These are phyloP conservation scores for Yamadazyma blattariae DNA, from an alignment of 1,139 yeast species.

Conservation along the genomic window DNA sequence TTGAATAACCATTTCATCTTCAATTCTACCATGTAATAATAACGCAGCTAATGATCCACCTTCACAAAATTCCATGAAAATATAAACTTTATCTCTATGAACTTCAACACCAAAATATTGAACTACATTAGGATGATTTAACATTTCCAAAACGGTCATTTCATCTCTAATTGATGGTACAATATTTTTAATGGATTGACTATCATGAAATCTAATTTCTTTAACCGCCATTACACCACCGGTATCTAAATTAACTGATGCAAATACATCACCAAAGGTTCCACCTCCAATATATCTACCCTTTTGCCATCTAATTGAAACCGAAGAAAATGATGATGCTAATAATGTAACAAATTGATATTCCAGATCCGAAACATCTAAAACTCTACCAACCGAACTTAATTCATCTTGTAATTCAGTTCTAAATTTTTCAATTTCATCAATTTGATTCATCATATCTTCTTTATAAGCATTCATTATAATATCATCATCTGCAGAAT, in stretches of 20 bases:
- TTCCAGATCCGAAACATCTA: constrained; percentile 84
- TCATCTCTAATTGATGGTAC: constrained; percentile 92
- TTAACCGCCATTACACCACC: constrained; percentile 98
- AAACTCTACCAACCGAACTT: constrained; percentile 76
- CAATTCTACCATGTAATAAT: constrained; percentile 83
- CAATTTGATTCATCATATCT: constrained; percentile 58
- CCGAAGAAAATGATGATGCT: constrained; percentile 87
- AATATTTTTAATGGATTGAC: constrained; percentile 79
- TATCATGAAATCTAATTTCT: constrained; percentile 87
- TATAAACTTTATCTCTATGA: constrained; percentile 90
- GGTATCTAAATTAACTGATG: constrained; percentile 88
- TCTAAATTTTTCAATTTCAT: constrained; percentile 56
- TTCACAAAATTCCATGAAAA: constrained; percentile 97
- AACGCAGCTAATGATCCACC: constrained; percentile 90
- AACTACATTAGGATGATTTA: constrained; percentile 93
- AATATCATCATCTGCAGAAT: constrained; percentile 62
- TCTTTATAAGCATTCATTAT: constrained; percentile 53
- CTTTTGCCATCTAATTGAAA: constrained; percentile 96
- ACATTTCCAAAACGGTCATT: constrained; percentile 93
- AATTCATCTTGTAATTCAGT: constrained; percentile 46
- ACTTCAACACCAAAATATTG: constrained; percentile 97
- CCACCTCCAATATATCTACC: constrained; percentile 95
- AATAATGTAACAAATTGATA: constrained; percentile 82
- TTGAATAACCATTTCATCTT: constrained; percentile 91
- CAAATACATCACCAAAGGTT: constrained; percentile 90